A percentile compares a stretch with the other conserved stretches of the same genome.
Conservation (phyloP, 805 yeast genomes). For the Ascoidea tarda region DNA sequence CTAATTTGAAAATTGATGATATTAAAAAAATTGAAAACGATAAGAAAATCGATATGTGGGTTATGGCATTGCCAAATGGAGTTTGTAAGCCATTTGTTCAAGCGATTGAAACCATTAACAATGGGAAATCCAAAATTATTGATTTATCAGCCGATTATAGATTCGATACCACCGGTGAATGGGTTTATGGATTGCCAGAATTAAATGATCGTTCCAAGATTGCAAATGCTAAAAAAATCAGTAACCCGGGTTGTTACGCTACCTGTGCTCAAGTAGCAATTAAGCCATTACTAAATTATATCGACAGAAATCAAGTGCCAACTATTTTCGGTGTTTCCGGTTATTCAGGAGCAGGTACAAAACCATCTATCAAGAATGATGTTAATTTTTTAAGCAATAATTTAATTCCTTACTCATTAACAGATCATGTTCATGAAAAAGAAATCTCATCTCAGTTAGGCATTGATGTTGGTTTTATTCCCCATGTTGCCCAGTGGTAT, state of each 20-base stretch:
- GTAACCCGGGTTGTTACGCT: slow-evolving; percentile 99
- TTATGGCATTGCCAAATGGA: slow-evolving; percentile 98
- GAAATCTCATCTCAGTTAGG: slow-evolving; percentile 81
- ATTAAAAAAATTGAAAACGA: slow-evolving; percentile 63
- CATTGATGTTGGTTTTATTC: slow-evolving; percentile 71
- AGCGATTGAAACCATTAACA: slow-evolving; percentile 40
- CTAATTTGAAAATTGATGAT: slow-evolving; percentile 80
- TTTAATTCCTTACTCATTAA: slow-evolving; percentile 86
- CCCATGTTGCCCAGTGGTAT: slow-evolving; percentile 99
- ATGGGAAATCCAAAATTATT: slow-evolving; percentile 65
- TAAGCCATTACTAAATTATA: slow-evolving; percentile 58
- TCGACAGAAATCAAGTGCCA: slow-evolving; percentile 46
- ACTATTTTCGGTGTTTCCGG: slow-evolving; percentile 93
- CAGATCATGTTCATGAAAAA: slow-evolving; percentile 94
- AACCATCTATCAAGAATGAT: slow-evolving; percentile 95
- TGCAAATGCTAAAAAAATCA: slow-evolving; percentile 61
- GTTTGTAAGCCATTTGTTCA: slow-evolving; percentile 84
- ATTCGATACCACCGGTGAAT: slow-evolving; percentile 75
- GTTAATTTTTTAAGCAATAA: slow-evolving; percentile 60
- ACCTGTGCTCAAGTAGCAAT: slow-evolving; percentile 93
- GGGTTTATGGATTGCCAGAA: slow-evolving; percentile 96
- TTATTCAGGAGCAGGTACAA: slow-evolving; percentile 98
- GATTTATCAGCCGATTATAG: slow-evolving; percentile 95
- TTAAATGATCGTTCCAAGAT: slow-evolving; percentile 55
- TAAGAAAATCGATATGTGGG: slow-evolving; percentile 87